Evolutionary conservation across 2,329 filamentous ascomycete genomes (phyloP).

Genomic region (Leptosphaerulina australis): DNA sequence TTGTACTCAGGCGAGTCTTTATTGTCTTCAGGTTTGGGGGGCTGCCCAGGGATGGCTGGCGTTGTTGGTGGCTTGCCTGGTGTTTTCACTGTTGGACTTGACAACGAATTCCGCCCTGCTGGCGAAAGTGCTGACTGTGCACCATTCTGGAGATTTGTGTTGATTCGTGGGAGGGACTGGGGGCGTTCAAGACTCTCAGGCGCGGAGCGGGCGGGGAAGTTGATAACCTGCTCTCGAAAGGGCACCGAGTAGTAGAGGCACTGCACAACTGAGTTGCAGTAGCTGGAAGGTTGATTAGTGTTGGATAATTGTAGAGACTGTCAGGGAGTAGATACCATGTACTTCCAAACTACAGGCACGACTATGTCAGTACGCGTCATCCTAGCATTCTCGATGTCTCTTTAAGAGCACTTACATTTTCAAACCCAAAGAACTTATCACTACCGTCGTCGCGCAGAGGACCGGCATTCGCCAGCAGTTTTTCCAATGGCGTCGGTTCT

Average conservation of each 20-base stretch:
- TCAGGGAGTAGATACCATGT: constrained; percentile 73
- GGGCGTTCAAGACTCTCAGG: constrained; percentile 70
- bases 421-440: constrained; percentile 97
- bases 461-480: constrained; percentile 84
- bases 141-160: constrained; percentile 49
- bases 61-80: constrained; percentile 48
- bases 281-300: constrained; percentile 61
- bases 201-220: constrained; percentile 78
- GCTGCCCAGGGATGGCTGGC: constrained; percentile 60
- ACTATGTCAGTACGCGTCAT: constrained; percentile 3
- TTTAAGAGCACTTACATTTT: constrained; percentile 77
- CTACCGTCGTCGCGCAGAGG: constrained; percentile 84
- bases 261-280: constrained; percentile 98
- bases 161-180: constrained; percentile 46
- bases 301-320: constrained; percentile 7
- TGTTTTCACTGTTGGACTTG: constrained; percentile 40
- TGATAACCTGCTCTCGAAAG: constrained; percentile 92
- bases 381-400: neutral
- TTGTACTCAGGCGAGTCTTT: constrained; percentile 96
- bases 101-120: constrained; percentile 55
- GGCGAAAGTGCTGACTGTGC: constrained; percentile 58
- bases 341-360: constrained; percentile 78
- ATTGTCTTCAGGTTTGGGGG: constrained; percentile 83
- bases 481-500: constrained; percentile 65
- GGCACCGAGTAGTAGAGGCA: constrained; percentile 94